Conservation (phyloP, 306 rosid species). For the Alnus glutinosa region DNA sequence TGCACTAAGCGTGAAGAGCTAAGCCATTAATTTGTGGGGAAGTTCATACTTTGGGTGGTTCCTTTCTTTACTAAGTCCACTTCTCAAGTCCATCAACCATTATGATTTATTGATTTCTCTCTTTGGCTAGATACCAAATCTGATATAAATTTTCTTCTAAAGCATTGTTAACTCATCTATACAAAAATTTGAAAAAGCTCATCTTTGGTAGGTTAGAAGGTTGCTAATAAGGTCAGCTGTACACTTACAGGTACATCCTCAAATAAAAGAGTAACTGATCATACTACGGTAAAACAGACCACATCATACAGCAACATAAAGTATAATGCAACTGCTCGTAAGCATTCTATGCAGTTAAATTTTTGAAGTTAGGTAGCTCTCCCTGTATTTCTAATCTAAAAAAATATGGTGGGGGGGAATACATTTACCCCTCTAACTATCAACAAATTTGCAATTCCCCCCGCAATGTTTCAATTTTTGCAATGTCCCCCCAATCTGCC, state of each 20-base stretch:
- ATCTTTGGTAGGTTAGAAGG: neutral
- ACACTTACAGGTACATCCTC: neutral
- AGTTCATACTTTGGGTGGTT: neutral
- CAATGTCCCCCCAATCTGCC: too few relatives aligned
- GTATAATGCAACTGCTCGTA: too few relatives aligned
- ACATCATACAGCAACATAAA: too few relatives aligned
- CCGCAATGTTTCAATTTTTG: too few relatives aligned
- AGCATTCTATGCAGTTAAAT: neutral
- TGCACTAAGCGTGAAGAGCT: neutral
- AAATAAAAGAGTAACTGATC: neutral
- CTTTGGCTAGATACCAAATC: neutral
- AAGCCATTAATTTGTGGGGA: neutral
- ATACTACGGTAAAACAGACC: neutral
- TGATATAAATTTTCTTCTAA: neutral
- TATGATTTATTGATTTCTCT: constrained; percentile 1
- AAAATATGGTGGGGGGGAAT: too few relatives aligned
- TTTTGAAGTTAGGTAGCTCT: too few relatives aligned
- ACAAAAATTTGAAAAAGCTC: neutral
- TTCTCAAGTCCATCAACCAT: neutral
- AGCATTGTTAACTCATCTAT: neutral
- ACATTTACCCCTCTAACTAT: too few relatives aligned
- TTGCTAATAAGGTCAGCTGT: neutral
- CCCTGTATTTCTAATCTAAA: too few relatives aligned
- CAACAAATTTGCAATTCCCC: too few relatives aligned
- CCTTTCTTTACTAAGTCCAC: neutral